Conservation (phyloP, 768 basidiomycete genomes). For the Amanita inopinata region DNA sequence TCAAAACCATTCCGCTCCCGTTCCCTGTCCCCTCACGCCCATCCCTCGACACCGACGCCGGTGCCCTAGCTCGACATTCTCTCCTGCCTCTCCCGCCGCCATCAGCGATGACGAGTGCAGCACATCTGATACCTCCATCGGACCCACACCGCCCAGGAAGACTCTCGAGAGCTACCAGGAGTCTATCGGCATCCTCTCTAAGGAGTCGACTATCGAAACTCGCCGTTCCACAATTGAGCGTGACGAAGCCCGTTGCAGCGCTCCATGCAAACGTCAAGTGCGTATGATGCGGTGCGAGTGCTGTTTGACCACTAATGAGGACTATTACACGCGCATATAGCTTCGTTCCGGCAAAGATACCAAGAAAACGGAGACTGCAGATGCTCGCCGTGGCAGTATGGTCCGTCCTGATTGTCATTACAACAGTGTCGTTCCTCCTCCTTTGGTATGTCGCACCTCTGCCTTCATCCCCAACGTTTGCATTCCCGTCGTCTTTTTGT, state of each 20-base stretch:
- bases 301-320: neutral
- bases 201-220: conserved; percentile 54
- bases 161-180: conserved; percentile 24
- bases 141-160: conserved; percentile 2
- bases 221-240: conserved; percentile 41
- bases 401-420: conserved; percentile 73
- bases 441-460: conserved; percentile 52
- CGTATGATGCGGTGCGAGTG: conserved; percentile 17
- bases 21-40: neutral
- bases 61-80: no score
- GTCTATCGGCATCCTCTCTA: conserved; percentile 52
- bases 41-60: no score
- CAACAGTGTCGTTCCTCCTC: conserved; percentile 59
- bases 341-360: conserved; percentile 82
- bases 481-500: neutral
- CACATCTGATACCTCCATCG: neutral
- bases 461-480: conserved; percentile 1
- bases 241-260: conserved; percentile 44
- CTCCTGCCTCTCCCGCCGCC: neutral
- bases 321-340: conserved; percentile 29
- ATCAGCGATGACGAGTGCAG: neutral
- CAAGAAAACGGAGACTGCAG: conserved; percentile 78
- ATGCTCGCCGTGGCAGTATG: conserved; percentile 83
- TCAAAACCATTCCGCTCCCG: neutral
- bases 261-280: conserved; percentile 71